Base-by-base conservation (phyloP, 2,329 filamentous ascomycete species). In the Fusarium odoratissimum region DNA sequence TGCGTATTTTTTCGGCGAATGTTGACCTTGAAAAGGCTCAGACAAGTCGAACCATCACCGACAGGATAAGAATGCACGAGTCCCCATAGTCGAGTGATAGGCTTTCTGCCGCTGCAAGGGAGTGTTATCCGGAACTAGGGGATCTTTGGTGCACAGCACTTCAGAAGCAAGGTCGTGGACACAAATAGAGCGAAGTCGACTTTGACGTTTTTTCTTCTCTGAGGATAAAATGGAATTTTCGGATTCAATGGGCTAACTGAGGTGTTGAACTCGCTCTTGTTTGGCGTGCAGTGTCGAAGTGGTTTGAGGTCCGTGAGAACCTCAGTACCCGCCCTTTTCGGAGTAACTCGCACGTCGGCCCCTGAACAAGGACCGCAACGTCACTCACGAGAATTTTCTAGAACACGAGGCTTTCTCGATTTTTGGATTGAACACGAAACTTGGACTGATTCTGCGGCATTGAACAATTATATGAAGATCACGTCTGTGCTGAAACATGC, bases 321-420 rank as follows among this genome's bases (percentile, higher is more conserved):
- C 48, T 73, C 60, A 67, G 41, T 55, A 56, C 44, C 61, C 55
- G 62, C 56, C 54, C 61, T 66, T 64, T 69, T 64, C 33, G 45
- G 66, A 64, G 49, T 56, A 61, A 62, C 60, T 73, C 60, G 48
- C 57, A 42, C 35, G 42, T 37, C 41, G 46, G 46, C 66, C 70
- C 70, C 70, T 73, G 70, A 73, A 42, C 31, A 59, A 25, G 48
- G n/a, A 25, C 37, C 45, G 41, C 40, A 62, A 59, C 57, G 40
- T 54, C 66, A 59, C 44, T 49, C 35, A 25, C 31, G 31, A 30
- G 28, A 46, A 46, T 30, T 25, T 40, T 49, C 28, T 11, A 45
- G 38, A 67, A 60, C 21, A 40, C 12, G 6, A 30, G 33, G 7
- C 30, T 25, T 46, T 23, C 17, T 35, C 16, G 14, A 21, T 67